These are phyloP conservation scores for Grammothele lineata DNA, from an alignment of 768 basidiomycete genomes.

Conservation along the genomic window DNA sequence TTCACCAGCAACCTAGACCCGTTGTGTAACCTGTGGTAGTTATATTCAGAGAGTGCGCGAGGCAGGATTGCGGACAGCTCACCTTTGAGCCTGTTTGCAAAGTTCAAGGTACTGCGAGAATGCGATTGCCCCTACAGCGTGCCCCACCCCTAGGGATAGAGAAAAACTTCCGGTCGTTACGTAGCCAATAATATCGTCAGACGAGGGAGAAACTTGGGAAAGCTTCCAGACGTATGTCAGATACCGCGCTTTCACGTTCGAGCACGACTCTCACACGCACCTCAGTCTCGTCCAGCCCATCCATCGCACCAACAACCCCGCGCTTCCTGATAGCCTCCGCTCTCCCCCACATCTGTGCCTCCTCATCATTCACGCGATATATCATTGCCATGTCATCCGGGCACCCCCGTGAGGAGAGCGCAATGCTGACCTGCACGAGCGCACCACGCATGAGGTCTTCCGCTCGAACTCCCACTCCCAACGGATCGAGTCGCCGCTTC, in stretches of 20 bases:
- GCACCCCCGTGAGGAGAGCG: constrained; percentile 60
- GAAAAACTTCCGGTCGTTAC: constrained; percentile 84
- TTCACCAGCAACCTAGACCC: constrained; percentile 45
- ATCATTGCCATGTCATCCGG: constrained; percentile 75
- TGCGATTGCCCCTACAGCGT: constrained; percentile 72
- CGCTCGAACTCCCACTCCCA: constrained; percentile 31
- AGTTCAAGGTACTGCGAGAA: constrained; percentile 49
- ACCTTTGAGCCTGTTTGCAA: constrained; percentile 45
- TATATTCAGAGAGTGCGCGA: not conserved
- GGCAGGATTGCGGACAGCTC: not conserved
- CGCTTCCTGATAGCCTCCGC: constrained; percentile 24
- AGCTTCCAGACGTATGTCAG: constrained; percentile 31
- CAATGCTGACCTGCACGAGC: constrained; percentile 62
- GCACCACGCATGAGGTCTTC: constrained; percentile 53
- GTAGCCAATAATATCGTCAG: constrained; percentile 65
- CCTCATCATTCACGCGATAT: constrained; percentile 55
- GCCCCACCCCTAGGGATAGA: constrained; percentile 70
- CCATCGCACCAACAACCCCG: constrained; percentile 13
- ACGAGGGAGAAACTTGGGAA: constrained; percentile 37
- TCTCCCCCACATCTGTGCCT: constrained; percentile 46
- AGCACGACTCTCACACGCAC: constrained; percentile 9
- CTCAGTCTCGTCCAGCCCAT: constrained; percentile 28
- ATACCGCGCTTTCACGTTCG: not conserved
- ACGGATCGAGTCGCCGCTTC: constrained; percentile 45
- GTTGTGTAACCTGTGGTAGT: constrained; percentile 8